Evolutionary conservation across 768 basidiomycete species (phyloP).

Genomic region (Lentinula sp.): DNA sequence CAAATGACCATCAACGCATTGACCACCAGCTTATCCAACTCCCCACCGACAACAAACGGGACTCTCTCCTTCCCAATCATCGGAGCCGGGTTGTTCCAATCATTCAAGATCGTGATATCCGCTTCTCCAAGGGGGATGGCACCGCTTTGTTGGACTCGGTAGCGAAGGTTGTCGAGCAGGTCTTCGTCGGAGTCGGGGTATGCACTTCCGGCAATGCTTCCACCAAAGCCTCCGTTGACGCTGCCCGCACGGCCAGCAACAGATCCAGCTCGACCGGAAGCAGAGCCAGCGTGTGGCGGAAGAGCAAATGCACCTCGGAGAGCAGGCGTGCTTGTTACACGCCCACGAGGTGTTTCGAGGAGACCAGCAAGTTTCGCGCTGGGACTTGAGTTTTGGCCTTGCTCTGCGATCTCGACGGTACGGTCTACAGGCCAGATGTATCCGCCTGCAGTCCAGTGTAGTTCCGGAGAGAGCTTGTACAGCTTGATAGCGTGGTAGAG

Average conservation of each 20-base stretch:
- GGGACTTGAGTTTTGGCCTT: slow-evolving; percentile 19
- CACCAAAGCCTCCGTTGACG: neutral
- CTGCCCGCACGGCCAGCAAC: neutral
- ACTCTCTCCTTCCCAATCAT: slow-evolving; percentile 60
- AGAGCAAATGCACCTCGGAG: slow-evolving; percentile 15
- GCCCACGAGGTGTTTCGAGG: slow-evolving; percentile 12
- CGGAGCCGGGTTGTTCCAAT: slow-evolving; percentile 33
- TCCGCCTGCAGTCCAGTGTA: slow-evolving; percentile 80
- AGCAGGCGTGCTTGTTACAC: neutral
- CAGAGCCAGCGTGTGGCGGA: slow-evolving; percentile 4
- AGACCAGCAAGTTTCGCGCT: neutral
- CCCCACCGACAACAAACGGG: slow-evolving; percentile 58
- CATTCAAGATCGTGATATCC: slow-evolving; percentile 56
- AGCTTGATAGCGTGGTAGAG: slow-evolving; percentile 73
- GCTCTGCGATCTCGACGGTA: slow-evolving; percentile 55
- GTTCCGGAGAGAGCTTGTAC: slow-evolving; percentile 67
- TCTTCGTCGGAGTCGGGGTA: slow-evolving; percentile 27
- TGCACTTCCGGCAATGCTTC: neutral
- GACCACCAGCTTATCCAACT: slow-evolving; percentile 68
- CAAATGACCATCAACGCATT: slow-evolving; percentile 71
- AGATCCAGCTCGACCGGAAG: neutral
- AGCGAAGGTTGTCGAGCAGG: slow-evolving; percentile 26
- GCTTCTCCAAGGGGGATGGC: slow-evolving; percentile 59
- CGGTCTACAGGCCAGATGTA: slow-evolving; percentile 77
- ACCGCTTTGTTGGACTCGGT: slow-evolving; percentile 61